Evolutionary conservation across 2,329 filamentous ascomycete species (phyloP).

Genomic region (Drechmeria coniospora): DNA sequence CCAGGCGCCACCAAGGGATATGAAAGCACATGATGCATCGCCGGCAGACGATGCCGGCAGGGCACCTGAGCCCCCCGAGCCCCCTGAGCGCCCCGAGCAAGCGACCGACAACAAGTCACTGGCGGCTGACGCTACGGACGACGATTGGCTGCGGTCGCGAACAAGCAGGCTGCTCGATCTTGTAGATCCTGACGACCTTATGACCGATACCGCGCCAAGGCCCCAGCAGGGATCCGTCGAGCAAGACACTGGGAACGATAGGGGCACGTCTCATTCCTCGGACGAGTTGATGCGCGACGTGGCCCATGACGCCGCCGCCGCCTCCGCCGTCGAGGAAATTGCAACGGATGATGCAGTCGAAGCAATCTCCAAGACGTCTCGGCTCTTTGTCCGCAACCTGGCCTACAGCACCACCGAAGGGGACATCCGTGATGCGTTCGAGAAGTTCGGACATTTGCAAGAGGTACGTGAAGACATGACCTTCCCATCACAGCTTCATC

Average conservation of each 20-base stretch:
- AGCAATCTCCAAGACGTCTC: constrained; percentile 53
- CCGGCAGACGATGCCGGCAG: constrained; percentile 2
- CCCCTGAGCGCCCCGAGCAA: too few relatives aligned
- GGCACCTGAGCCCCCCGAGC: constrained; percentile 6
- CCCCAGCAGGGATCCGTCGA: constrained; percentile 2
- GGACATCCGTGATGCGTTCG: constrained; percentile 59
- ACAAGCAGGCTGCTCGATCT: constrained; percentile 79
- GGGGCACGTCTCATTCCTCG: constrained; percentile 11
- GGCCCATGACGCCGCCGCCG: constrained; percentile 12
- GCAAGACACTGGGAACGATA: constrained; percentile 8
- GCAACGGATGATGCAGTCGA: constrained; percentile 24
- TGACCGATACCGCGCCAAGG: constrained; percentile 7
- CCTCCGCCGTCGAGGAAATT: constrained; percentile 15
- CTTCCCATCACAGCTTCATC: constrained; percentile 2
- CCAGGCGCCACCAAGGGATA: constrained; percentile 5
- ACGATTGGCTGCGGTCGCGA: constrained; percentile 81
- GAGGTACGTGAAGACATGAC: constrained; percentile 53
- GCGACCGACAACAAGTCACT: constrained; percentile 8
- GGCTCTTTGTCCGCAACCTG: constrained; percentile 81
- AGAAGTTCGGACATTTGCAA: constrained; percentile 57
- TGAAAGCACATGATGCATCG: constrained; percentile 1
- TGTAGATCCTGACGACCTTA: constrained; percentile 53
- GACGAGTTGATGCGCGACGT: constrained; percentile 10
- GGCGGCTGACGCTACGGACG: constrained; percentile 45
- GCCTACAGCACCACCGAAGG: constrained; percentile 66